Base-by-base conservation (phyloP, 139 green algal species). In the Chlamydomonas applanata region DNA sequence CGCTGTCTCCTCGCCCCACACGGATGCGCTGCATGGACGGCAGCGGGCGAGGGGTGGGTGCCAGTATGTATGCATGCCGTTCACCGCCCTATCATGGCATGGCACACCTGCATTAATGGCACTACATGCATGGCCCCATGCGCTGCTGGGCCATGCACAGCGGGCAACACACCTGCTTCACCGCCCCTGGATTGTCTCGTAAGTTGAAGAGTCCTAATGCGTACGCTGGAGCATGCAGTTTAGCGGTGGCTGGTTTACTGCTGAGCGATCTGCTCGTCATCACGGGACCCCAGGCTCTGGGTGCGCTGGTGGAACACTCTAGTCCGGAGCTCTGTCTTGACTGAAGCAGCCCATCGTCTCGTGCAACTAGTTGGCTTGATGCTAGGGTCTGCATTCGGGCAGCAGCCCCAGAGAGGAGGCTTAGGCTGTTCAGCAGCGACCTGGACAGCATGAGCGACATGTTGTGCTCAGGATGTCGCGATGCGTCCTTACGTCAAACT, bases 151-250 rank as follows among this genome's bases (percentile, higher is more conserved):
- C n/a, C n/a, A 44, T 68, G 61, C 27, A 13, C 33, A 27, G 32
- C 16, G 62, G 72, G 3, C 73, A 34, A 22, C 72, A 24, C 27
- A 77, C 90, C 71, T 79, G 54, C 14, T 91, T 81, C 0, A 49
- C 89, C 0, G 90, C 84, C 0, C 86, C 87, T 13, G 89, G 86
- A 34, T 95, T 95, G 69, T 93, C 87, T 25, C 72, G 32, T 9
- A 95, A n/a, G 46, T 76, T 91, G 69, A 88, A 85, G 0, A 94
- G 73, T 4, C 73, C 60, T 2, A 93, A 72, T 24, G 81, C 83
- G 65, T 86, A 78, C 24, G 64, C 54, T 22, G 67, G 71, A 29
- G 33, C 45, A 22, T 22, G n/a, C 20, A 36, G 20, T 7, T 60
- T 20, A 24, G 65, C 19, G 17, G n/a, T 20, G 40, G 40, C 40